Evolutionary conservation across 2,329 filamentous ascomycete genomes (phyloP), one percentile per base, ranked within the genome.

Genomic region (Trichoderma atroviride): DNA sequence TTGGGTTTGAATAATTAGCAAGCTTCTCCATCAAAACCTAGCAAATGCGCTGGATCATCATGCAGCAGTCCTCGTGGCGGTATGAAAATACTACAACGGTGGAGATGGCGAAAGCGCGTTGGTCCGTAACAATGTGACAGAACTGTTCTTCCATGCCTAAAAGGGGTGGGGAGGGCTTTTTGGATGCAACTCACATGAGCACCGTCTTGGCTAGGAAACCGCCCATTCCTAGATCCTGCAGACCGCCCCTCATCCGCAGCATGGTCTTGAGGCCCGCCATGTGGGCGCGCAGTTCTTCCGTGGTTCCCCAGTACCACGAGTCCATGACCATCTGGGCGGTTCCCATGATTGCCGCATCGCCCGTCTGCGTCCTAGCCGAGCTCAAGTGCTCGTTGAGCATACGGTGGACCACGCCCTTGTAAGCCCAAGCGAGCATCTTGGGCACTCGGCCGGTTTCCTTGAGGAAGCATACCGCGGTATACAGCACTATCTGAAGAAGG

Each of bases 281-380:
- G 64, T 87, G 85, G 0, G 81, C 80, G 29, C 80, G 78, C 13
- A 86, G 76, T 70, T 83, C 82, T 47, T 78, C 74, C 0, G 79
- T 81, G 31, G 81, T 81, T 6, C 84, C 84, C 84, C 84, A 86
- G 73, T 85, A 86, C 85, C 85, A 87, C 69, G 86, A 85, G 57
- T 85, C 81, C 29, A 84, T 75, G 27, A 84, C 79, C 70, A 86
- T 79, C 73, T 86, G 85, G 1, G 83, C 75, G 5, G 86, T 83
- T 3, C 79, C 83, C 5, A 84, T 80, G 50, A 87, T 81, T 4
- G 82, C 80, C 37, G 81, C 79, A 71, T 86, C 84, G 64, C 78
- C 82, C 0, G 81, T 80, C n/a, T 79, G 76, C 22, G 77, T 74
- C 2, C 74, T 73, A 4, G 78, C 72, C 22, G 78, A 75, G 47